Conservation (phyloP, 1,284 basidiomycete genomes). For the Acaromyces ingoldii region DNA sequence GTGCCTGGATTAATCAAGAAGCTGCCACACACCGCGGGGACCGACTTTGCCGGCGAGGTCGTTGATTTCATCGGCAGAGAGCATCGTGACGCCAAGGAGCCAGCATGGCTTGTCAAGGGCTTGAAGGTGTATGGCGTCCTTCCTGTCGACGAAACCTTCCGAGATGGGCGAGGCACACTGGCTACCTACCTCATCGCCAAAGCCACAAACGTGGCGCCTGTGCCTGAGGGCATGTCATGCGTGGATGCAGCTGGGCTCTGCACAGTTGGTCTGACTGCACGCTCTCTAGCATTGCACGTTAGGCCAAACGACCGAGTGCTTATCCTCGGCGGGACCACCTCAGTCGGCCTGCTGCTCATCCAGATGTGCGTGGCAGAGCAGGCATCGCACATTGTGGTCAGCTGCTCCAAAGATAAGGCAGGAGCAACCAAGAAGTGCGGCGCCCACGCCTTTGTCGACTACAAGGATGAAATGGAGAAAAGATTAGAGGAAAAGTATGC, state of each 20-base stretch:
- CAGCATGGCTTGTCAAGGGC: neutral
- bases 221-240: conserved; percentile 2
- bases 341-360: conserved; percentile 8
- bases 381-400: conserved; percentile 5
- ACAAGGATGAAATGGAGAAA: neutral
- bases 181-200: conserved; percentile 5
- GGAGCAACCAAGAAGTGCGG: conserved; percentile 5
- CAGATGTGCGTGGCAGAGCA: conserved; percentile 4
- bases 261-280: conserved; percentile 3
- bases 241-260: conserved; percentile 4
- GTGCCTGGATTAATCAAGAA: conserved; percentile 8
- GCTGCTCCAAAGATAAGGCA: conserved; percentile 6
- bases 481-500: neutral
- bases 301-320: conserved; percentile 8
- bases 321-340: conserved; percentile 8
- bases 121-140: conserved; percentile 3
- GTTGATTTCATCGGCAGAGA: neutral
- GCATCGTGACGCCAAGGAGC: neutral
- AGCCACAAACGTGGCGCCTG: neutral
- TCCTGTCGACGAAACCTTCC: neutral
- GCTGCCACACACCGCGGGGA: conserved; percentile 5
- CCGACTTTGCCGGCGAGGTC: conserved; percentile 11
- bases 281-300: neutral
- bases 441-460: conserved; percentile 2
- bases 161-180: neutral